Evolutionary conservation across 1,284 basidiomycete genomes (phyloP), one percentile per base, ranked within the genome.

Genomic region (Cryptococcus sp.): DNA sequence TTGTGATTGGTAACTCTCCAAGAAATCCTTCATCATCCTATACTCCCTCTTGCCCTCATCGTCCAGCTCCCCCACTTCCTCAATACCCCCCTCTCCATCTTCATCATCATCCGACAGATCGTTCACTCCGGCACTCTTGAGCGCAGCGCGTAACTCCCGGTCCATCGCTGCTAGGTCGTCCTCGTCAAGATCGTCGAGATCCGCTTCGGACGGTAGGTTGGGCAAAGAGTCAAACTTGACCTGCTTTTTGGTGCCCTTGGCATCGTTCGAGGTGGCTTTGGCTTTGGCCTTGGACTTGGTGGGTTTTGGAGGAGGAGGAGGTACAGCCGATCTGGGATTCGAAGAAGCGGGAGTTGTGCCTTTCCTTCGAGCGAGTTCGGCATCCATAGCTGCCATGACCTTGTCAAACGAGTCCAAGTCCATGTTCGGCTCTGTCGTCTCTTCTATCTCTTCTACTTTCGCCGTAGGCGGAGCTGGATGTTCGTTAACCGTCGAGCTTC

Each of bases 341-440:
- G 41, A 32, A 10, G 25, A 7, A 31, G 28, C 9, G 28, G 9
- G 9, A 31, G 28, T 14, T 14, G 7, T 26, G 32, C 48, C 39
- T 43, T 55, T 57, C 19, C 52, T 49, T 25, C 59, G 54, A 42
- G 76, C 76, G 14, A 95, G 77, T 60, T 93, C 87, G 18, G 76
- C 79, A 59, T 97, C 93, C 85, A 97, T 89, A 2, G 89, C 89
- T 62, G 82, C 80, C 93, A 97, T 97, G 34, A 97, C 86, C 6
- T 84, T 81, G 63, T 97, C 93, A 58, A 97, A 97, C 0, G 87
- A 88, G 66, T 91, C 80, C n/a, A 97, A 76, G 43, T 83, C 80
- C 4, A 81, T 78, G 64, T 90, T 75, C 38, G 37, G 42, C 39
- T 53, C 41, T 9, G 35, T 40, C 23, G 14, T 22, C 24, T 11